phyloP scores from a whole-genome alignment of 495 filamentous ascomycete species.

The Clavariopsis aquatica region DNA sequence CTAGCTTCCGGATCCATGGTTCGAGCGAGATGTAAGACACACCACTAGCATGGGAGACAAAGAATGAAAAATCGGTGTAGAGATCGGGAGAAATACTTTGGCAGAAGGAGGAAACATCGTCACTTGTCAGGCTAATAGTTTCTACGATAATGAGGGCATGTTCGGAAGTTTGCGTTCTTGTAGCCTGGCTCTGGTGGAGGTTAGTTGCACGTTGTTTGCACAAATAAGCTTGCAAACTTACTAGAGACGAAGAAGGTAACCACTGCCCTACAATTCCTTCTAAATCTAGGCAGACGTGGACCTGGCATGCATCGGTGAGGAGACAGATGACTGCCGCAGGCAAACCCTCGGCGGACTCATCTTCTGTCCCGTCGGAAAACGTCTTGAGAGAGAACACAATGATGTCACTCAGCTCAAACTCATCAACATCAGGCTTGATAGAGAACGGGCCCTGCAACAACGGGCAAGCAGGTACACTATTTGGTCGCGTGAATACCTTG shows the following conservation, averaged over 20 bases:
- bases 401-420: conserved; percentile 71
- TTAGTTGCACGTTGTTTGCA: background rate
- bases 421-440: conserved; percentile 55
- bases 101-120: conserved; percentile 12
- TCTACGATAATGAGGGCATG: conserved; percentile 47
- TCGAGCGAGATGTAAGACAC: conserved; percentile 70
- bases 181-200: conserved; percentile 5
- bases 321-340: conserved; percentile 69
- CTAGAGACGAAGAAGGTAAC: conserved; percentile 56
- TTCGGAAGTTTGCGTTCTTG: conserved; percentile 48
- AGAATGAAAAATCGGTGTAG: conserved; percentile 74
- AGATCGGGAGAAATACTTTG: conserved; percentile 59
- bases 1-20: conserved; percentile 74
- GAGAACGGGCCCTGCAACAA: conserved; percentile 84
- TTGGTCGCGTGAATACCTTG: conserved; percentile 70
- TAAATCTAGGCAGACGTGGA: conserved; percentile 77
- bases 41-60: conserved; percentile 70
- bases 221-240: conserved; percentile 14
- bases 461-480: conserved; percentile 69
- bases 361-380: conserved; percentile 52
- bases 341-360: conserved; percentile 52
- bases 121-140: conserved; percentile 17
- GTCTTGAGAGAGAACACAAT: conserved; percentile 57
- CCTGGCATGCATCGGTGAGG: conserved; percentile 67
- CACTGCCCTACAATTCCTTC: conserved; percentile 82